Base-by-base conservation (phyloP, 768 basidiomycete species). In the Mycena pura region DNA sequence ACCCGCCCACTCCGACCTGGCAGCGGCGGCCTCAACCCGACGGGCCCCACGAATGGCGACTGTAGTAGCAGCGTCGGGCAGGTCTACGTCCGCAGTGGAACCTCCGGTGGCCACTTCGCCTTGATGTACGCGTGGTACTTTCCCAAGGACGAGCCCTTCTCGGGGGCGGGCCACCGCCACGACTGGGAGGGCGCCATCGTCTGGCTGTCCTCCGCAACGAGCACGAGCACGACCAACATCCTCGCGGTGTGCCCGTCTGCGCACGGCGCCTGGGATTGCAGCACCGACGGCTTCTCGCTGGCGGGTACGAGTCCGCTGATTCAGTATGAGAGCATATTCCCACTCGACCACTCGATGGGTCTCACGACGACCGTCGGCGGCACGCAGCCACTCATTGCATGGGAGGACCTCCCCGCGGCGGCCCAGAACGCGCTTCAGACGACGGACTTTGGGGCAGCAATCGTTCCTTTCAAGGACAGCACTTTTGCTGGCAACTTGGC, bases 11-110 rank as follows among this genome's bases (percentile, higher is more conserved):
- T 17, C 15, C 28, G n/a, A n/a, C n/a, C n/a, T n/a, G n/a, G n/a
- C n/a, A 58, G 57, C 29, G 57, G 19, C 7, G 57, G 57, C 15
- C 29, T 58, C 21, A 50, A 51, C 22, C 57, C 57, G 1, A 58
- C 57, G 1, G 57, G 47, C 14, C 10, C 57, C 10, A 31, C 39
- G 22, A 22, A 58, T 8, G 47, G 57, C 40, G 47, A 14, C 17
- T 58, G 57, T 34, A 58, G 57, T 17, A 58, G 47, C 38, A 58
- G 57, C 47, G 32, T 39, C 9, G 57, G 57, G 8, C 57, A 58
- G 39, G 28, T 58, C 22, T 58, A 58, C 47, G 57, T 58, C 21
- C 57, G 57, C 46, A 48, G 57, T 29, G 57, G 57, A 19, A 43
- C 47, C 4, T 48, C 57, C 19, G 21, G 38, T 9, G 57, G 57